A percentile compares a stretch with the other conserved stretches of the same genome.
These are phyloP conservation scores for Daphne laureola DNA, from an alignment of 441 rosid species.

Conservation along the genomic window DNA sequence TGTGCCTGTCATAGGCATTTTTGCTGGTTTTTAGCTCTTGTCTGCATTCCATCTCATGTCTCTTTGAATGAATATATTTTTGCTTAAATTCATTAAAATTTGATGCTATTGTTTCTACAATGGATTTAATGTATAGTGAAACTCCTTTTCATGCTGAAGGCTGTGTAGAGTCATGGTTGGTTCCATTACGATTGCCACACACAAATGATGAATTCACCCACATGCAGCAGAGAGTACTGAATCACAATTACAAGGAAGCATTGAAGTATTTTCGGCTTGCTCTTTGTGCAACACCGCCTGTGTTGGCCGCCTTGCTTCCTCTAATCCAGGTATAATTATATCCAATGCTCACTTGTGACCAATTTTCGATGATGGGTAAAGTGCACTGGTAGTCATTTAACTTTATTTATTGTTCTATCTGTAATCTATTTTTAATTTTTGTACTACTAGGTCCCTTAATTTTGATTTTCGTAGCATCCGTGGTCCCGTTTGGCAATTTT, in stretches of 20 bases:
- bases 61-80: slow-evolving; percentile 4
- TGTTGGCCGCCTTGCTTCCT: slow-evolving; percentile 59
- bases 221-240: slow-evolving; percentile 25
- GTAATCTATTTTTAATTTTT: too few relatives aligned
- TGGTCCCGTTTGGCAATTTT: too few relatives aligned
- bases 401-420: too few relatives aligned
- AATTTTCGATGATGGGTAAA: too few relatives aligned
- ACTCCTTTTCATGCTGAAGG: slow-evolving; percentile 26
- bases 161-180: slow-evolving; percentile 62
- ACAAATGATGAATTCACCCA: slow-evolving; percentile 26
- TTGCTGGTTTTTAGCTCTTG: background rate
- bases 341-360: background rate
- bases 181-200: slow-evolving; percentile 50
- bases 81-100: background rate
- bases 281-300: slow-evolving; percentile 29
- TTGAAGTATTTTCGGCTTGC: slow-evolving; percentile 49
- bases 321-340: slow-evolving; percentile 55
- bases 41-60: background rate
- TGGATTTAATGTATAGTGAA: slow-evolving; percentile 10
- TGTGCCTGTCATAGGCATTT: too few relatives aligned
- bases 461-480: too few relatives aligned
- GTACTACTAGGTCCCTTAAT: too few relatives aligned
- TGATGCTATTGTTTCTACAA: slow-evolving; percentile 6
- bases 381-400: too few relatives aligned
- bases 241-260: slow-evolving; percentile 47